phyloP scores from a whole-genome alignment of 257 asterid species.

The Schizonepeta tenuifolia region DNA sequence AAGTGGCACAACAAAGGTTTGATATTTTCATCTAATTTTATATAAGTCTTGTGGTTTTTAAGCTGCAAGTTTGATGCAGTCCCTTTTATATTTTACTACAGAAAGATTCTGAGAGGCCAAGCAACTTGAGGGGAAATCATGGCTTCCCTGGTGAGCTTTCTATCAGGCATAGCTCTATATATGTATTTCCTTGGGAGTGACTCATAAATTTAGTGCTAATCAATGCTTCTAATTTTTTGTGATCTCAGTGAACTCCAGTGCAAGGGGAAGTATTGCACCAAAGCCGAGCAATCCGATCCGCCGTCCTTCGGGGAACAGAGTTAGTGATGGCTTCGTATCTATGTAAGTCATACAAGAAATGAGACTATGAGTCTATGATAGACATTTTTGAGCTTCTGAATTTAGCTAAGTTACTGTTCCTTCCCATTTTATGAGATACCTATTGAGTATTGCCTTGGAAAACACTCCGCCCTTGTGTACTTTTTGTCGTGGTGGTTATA shows the following conservation, averaged over 20 bases:
- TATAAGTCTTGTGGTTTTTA: constrained; percentile 7
- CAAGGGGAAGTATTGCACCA: constrained; percentile 53
- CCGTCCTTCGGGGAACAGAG: constrained; percentile 56
- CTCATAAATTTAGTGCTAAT: background rate
- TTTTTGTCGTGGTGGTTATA: constrained; percentile 5
- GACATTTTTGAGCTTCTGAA: constrained; percentile 24
- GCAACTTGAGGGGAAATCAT: constrained; percentile 47
- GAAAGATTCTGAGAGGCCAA: constrained; percentile 52
- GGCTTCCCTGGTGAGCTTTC: constrained; percentile 69
- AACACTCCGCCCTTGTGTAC: background rate
- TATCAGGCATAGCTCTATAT: constrained; percentile 28
- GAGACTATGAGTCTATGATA: constrained; percentile 12
- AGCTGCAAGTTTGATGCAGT: constrained; percentile 27
- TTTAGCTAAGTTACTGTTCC: constrained; percentile 5
- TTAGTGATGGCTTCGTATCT: constrained; percentile 57
- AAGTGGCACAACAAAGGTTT: constrained; percentile 54
- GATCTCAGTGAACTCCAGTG: constrained; percentile 63
- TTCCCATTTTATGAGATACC: background rate
- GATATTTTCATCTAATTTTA: constrained; percentile 29
- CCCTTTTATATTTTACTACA: constrained; percentile 35
- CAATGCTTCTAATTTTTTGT: constrained; percentile 30
- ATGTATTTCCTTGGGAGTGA: background rate
- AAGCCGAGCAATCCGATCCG: constrained; percentile 48
- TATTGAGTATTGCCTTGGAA: constrained; percentile 21
- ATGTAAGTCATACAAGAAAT: constrained; percentile 49